These are phyloP conservation scores for Amanita muscaria DNA, from an alignment of 768 basidiomycete genomes.

Conservation along the genomic window DNA sequence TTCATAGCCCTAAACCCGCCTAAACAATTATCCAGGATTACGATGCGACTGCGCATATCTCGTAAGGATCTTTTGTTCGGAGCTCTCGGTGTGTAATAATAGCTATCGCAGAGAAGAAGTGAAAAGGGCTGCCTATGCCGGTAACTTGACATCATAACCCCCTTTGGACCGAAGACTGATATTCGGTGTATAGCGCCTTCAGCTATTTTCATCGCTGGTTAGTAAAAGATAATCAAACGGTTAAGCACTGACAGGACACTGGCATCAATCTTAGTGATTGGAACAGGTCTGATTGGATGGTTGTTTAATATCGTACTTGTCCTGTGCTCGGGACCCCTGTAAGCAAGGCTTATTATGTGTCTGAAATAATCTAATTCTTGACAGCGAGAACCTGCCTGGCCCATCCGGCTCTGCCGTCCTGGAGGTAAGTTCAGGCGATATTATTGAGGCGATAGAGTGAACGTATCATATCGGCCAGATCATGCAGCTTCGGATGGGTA, in stretches of 20 bases:
- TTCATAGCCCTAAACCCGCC: background rate
- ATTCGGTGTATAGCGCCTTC: constrained; percentile 31
- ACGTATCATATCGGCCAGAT: constrained; percentile 37
- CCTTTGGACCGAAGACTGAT: constrained; percentile 10
- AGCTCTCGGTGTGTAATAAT: constrained; percentile 6
- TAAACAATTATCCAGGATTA: constrained; percentile 44
- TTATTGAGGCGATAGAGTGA: background rate
- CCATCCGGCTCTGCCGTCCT: constrained; percentile 66
- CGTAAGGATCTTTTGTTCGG: constrained; percentile 34
- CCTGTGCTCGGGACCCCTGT: constrained; percentile 76
- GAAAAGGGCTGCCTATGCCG: constrained; percentile 69
- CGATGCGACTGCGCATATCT: constrained; percentile 76
- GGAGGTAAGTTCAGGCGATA: constrained; percentile 27
- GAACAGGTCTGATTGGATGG: constrained; percentile 77
- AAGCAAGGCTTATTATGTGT: constrained; percentile 16
- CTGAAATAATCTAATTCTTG: background rate
- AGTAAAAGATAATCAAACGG: constrained; percentile 7
- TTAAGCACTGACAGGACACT: too few species aligned
- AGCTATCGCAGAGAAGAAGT: constrained; percentile 57
- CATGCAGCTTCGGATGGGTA: constrained; percentile 69
- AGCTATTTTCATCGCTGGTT: constrained; percentile 54
- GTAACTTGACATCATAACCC: constrained; percentile 20
- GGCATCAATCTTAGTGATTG: too few species aligned
- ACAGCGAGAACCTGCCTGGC: constrained; percentile 57
- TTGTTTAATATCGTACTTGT: constrained; percentile 79